Percentiles rank a stretch among this genome's conserved stretches.
Evolutionary conservation across 1,284 basidiomycete species (phyloP).

Genomic region (Ustilago vetiveriae): DNA sequence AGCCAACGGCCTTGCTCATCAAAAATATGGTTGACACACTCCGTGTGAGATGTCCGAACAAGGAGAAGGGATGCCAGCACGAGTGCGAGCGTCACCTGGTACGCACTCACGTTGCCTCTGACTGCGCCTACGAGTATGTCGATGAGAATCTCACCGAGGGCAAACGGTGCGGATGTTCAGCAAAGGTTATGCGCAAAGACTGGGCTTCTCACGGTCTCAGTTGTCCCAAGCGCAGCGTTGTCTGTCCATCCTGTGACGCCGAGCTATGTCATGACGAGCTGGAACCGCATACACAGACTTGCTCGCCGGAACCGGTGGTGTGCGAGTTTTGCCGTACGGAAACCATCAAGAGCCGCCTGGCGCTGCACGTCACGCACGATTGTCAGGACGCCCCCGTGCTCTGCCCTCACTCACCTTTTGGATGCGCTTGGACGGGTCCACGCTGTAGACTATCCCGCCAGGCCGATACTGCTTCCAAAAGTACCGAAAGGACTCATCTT

Average conservation of each 20-base stretch:
- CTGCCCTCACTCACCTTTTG: constrained; percentile 36
- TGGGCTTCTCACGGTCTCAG: constrained; percentile 35
- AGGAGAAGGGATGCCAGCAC: constrained; percentile 42
- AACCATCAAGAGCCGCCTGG: constrained; percentile 32
- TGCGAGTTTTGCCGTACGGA: constrained; percentile 26
- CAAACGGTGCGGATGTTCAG: constrained; percentile 42
- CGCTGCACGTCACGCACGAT: constrained; percentile 20
- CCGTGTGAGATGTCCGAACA: constrained; percentile 47
- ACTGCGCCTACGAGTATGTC: constrained; percentile 51
- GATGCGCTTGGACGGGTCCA: constrained; percentile 47
- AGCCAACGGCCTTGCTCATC: constrained; percentile 48
- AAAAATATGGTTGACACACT: constrained; percentile 59
- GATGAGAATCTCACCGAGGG: constrained; percentile 33
- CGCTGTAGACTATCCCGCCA: constrained; percentile 5
- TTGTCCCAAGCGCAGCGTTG: constrained; percentile 32
- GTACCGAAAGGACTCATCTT: constrained; percentile 15
- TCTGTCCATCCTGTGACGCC: constrained; percentile 31
- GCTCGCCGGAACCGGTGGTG: constrained; percentile 30
- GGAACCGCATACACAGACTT: constrained; percentile 18
- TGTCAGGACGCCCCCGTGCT: constrained; percentile 28
- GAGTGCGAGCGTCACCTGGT: constrained; percentile 49
- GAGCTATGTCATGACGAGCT: constrained; percentile 23
- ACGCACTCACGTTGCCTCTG: constrained; percentile 22
- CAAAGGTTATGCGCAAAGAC: constrained; percentile 55
- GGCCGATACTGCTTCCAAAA: constrained; percentile 11